Conservation (phyloP, 192 early-diverging fungal genomes). For the Umbelopsis isabellina region DNA sequence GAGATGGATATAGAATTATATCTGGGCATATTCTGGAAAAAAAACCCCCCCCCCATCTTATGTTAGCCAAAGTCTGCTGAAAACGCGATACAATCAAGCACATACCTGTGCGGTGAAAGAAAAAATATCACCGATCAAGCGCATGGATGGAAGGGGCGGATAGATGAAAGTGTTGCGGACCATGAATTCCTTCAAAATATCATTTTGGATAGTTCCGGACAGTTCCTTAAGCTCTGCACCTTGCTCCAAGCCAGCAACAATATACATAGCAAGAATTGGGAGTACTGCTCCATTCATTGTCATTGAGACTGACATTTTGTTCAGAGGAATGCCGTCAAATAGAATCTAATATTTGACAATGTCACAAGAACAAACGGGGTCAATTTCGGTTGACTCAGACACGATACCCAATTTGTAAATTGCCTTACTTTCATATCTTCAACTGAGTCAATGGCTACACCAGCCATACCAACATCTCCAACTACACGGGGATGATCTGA, state of each 20-base stretch:
- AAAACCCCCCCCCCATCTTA: background rate
- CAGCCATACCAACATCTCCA: conserved; percentile 93
- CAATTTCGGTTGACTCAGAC: conserved; percentile 19
- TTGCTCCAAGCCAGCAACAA: conserved; percentile 88
- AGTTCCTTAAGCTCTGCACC: conserved; percentile 80
- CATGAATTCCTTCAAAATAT: conserved; percentile 95
- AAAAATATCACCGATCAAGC: conserved; percentile 90
- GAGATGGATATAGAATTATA: conserved; percentile 97
- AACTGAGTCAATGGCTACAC: conserved; percentile 89
- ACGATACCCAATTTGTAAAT: conserved; percentile 12
- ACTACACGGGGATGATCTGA: conserved; percentile 88
- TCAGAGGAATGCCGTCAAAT: conserved; percentile 87
- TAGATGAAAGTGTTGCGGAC: conserved; percentile 95
- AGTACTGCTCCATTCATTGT: conserved; percentile 96
- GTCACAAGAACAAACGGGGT: background rate
- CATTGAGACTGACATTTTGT: conserved; percentile 92
- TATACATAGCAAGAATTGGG: conserved; percentile 89
- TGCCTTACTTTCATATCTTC: conserved; percentile 71
- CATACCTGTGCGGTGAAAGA: conserved; percentile 75
- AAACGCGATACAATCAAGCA: background rate
- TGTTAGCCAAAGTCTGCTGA: background rate
- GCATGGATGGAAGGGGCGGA: conserved; percentile 90
- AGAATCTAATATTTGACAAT: conserved; percentile 53
- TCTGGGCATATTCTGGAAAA: conserved; percentile 78
- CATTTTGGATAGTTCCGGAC: conserved; percentile 89